A percentile compares a stretch with the other conserved stretches of the same genome.
Conservation (phyloP, 371 early-diverging fungal genomes). For the Synchytrium microbalum region DNA sequence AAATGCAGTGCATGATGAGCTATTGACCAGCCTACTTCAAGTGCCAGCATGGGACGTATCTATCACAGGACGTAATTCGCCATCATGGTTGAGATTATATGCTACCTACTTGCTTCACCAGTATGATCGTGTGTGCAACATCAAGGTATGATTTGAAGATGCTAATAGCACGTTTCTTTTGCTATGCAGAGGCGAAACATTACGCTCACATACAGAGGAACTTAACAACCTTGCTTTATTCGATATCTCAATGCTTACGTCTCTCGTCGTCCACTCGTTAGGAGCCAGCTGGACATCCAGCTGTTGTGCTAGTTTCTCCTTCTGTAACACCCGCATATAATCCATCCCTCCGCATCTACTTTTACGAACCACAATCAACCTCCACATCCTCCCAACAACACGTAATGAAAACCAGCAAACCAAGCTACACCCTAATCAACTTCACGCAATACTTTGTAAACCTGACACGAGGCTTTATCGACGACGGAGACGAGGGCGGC, state of each 20-base stretch:
- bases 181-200: too few species aligned
- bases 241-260: too few species aligned
- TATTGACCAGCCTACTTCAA: neutral
- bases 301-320: conserved; percentile 20
- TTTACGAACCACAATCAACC: conserved; percentile 11
- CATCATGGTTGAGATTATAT: conserved; percentile 22
- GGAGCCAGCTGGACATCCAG: neutral
- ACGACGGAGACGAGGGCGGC: too few species aligned
- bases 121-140: conserved; percentile 14
- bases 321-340: conserved; percentile 28
- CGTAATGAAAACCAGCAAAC: neutral
- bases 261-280: neutral
- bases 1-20: neutral
- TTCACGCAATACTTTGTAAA: neutral
- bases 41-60: neutral
- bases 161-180: neutral
- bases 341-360: conserved; percentile 18
- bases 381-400: neutral
- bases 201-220: too few species aligned
- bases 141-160: neutral
- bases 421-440: neutral
- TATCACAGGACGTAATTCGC: conserved; percentile 4
- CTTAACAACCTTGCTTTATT: too few species aligned
- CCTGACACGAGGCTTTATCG: neutral
- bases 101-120: conserved; percentile 19